Base-by-base conservation (phyloP, 805 yeast genomes). In the Cyberlindnera nakhonratchasimensis region DNA sequence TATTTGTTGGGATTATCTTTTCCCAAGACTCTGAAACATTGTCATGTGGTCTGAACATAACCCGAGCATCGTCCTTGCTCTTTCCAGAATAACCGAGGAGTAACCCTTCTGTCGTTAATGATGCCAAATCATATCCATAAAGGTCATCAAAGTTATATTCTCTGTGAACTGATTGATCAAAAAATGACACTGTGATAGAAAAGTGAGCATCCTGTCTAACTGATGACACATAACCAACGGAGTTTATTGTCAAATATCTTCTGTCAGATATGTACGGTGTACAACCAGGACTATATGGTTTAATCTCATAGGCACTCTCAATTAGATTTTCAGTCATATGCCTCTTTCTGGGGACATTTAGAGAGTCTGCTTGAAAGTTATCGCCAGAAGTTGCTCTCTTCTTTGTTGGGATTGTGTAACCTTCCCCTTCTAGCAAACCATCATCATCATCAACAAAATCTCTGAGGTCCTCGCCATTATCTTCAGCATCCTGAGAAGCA, bases 121-220 rank as follows among this genome's bases (percentile, higher is more conserved):
- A 77, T 21, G 95, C 91, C 39, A 87, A 63, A 58, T 88, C 96
- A 62, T 72, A 87, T 12, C 76, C 73, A 46, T 73, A 71, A 34
- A 76, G 62, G 62, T 91, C 98, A 36, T 80, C 82, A 64, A 91
- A 90, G 63, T 88, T 91, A 55, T 87, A 87, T 54, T 88, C 96
- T 43, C 80, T 77, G 57, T 82, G 83, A 11, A 72, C 56, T 0
- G 87, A 79, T 40, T 83, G 70, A 59, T 91, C 97, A 56, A 87
- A 88, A 57, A 93, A 91, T 12, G 87, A 77, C 2, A 90, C 87
- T 0, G 96, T 90, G n/a, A 91, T 71, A 29, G 90, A 80, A 45
- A 80, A 76, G 51, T 79, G 75, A 2, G 65, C 67, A 21, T 68
- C 69, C 18, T 74, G 80, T 47, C 75, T 73, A 11, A 86, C 93